Conservation (phyloP, 257 asterid genomes). For the Nicotiana otophora region DNA sequence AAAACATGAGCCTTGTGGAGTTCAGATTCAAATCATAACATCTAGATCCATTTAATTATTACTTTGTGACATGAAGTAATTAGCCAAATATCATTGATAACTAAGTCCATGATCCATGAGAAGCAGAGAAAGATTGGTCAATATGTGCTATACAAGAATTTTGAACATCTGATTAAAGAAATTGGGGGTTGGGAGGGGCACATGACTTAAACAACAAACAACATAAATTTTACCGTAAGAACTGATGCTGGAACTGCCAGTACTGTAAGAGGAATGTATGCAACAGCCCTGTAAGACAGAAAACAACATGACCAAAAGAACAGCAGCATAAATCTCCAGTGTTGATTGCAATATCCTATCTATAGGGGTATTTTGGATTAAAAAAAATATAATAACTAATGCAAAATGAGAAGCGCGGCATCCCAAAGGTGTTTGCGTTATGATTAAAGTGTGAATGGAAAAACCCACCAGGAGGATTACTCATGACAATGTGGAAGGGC, state of each 20-base stretch:
- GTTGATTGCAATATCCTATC: background rate
- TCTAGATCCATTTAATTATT: background rate
- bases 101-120: background rate
- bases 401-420: too few species aligned
- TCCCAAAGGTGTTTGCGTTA: too few species aligned
- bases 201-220: background rate
- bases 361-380: too few species aligned
- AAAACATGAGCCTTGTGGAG: conserved; percentile 19
- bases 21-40: background rate
- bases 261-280: conserved; percentile 87
- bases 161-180: background rate
- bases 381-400: too few species aligned
- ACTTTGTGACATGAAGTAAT: background rate
- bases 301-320: conserved; percentile 4
- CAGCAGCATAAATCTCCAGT: background rate
- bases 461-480: too few species aligned
- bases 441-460: too few species aligned
- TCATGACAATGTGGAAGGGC: too few species aligned
- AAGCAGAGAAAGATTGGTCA: background rate
- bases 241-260: conserved; percentile 98
- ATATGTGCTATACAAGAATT: background rate
- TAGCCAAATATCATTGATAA: background rate
- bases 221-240: conserved; percentile 56
- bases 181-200: background rate
- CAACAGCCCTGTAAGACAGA: conserved; percentile 66